Conservation (phyloP, 106 monocot genomes). For the Xerophyta viscosa region DNA sequence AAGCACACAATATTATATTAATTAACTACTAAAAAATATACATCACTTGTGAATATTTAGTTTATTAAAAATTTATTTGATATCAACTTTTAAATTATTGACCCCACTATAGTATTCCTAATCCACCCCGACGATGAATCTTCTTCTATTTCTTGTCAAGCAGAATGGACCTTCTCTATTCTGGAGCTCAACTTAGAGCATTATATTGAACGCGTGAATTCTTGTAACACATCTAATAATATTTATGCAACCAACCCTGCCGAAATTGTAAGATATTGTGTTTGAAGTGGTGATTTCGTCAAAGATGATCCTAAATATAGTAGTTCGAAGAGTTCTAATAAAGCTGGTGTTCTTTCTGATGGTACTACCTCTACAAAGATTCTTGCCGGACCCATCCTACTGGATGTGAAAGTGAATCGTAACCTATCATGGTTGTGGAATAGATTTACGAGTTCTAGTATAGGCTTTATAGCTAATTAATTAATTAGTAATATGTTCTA, state of each 20-base stretch:
- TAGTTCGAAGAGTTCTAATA: slow-evolving; percentile 17
- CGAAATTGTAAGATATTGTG: slow-evolving; percentile 55
- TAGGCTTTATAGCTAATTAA: not conserved
- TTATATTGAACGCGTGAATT: slow-evolving; percentile 67
- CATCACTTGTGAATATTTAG: too few relatives aligned
- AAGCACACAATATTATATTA: too few relatives aligned
- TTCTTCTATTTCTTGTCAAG: too few relatives aligned
- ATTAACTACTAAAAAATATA: too few relatives aligned
- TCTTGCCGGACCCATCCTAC: slow-evolving; percentile 14
- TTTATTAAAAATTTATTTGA: too few relatives aligned
- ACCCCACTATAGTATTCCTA: too few relatives aligned
- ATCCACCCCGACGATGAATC: too few relatives aligned
- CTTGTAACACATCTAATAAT: slow-evolving; percentile 24
- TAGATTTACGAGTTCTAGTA: not conserved
- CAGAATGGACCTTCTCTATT: slow-evolving; percentile 70
- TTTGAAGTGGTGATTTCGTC: slow-evolving; percentile 16
- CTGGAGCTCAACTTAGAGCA: slow-evolving; percentile 94
- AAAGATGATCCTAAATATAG: slow-evolving; percentile 29
- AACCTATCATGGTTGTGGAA: not conserved
- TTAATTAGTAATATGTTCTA: too few relatives aligned
- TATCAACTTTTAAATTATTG: too few relatives aligned
- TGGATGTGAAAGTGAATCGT: not conserved
- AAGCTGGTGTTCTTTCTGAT: slow-evolving; percentile 15
- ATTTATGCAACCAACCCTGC: slow-evolving; percentile 77
- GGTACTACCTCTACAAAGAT: slow-evolving; percentile 35